Base-by-base conservation (phyloP, 2,329 filamentous ascomycete species). In the Hymenoscyphus fructigenus region DNA sequence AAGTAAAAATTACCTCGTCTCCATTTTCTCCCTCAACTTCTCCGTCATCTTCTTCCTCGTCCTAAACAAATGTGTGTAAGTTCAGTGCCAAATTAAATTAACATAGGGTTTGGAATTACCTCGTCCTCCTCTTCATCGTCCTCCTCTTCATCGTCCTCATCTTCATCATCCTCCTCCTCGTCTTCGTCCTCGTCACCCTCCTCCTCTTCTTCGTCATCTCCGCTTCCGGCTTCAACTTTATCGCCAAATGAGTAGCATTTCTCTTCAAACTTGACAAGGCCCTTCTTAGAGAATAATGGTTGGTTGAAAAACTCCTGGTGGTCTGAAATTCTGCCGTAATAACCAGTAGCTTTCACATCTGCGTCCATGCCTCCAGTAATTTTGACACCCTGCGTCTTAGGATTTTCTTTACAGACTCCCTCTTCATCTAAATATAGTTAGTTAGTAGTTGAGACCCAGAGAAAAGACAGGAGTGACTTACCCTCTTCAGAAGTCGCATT, bases 101-200 rank as follows among this genome's bases (percentile, higher is more conserved):
- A 5, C 4, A 15, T 14, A 14, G 2, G 36, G 36, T 5, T 36
- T 38, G 12, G 36, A 38, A 38, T 17, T 38, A 38, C 36, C 36
- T 38, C 60, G 29, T 41, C 32, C 29, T 62, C 60, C 23, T 60
- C 59, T 15, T 60, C 36, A 23, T 12, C 20, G 28, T 64, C 56
- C 14, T 65, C 62, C n/a, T 65, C 28, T 26, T 47, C 29, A 5
- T 29, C 62, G 26, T 47, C 62, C 17, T 50, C 57, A 6, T 56
- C 57, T 12, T 36, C 57, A 23, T 44, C 20, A 7, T 28, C 32
- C 1, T 60, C 57, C 41, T 60, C 44, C 26, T n/a, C n/a, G n/a
- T n/a, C n/a, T n/a, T n/a, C n/a, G n/a, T n/a, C n/a, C n/a, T n/a
- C n/a, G n/a, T n/a, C 44, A 5, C 20, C 44, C 26, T 56, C 57